Evolutionary conservation across 768 basidiomycete species (phyloP), one percentile per base, ranked within the genome.

Genomic region (Leccinellum rugosiceps): DNA sequence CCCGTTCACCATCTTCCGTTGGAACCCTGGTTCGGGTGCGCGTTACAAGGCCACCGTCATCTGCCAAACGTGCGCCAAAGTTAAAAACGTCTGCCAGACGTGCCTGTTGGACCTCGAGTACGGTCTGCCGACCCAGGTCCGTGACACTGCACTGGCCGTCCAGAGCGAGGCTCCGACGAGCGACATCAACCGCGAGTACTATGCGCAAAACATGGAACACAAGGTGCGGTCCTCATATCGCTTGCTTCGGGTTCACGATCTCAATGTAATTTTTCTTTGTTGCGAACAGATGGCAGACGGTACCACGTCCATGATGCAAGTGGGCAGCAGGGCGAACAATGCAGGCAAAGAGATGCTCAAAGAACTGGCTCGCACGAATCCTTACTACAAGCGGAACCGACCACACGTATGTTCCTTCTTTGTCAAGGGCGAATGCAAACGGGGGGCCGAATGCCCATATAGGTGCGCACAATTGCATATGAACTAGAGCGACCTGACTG

Each of bases 261-360:
- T 52, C 44, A 56, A 23, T 54, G 52, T 30, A 50, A 4, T 30
- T 28, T 45, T 23, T 19, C 4, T 25, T 25, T 25, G 19, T 2
- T 41, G 49, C 30, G 66, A 19, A 25, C 59, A 93, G 89, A 80
- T 94, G 68, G 83, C 83, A 17, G 88, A 72, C 7, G 88, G 19
- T 77, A 85, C 67, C 3, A 85, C 85, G 65, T 86, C 88, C 19
- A 78, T 83, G 35, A 71, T 88, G 55, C 83, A 81, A 61, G 46
- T 72, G 11, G 76, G 80, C 52, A 78, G 86, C 32, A 79, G 83
- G 23, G 80, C 91, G 8, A 81, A 80, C 25, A 84, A 88, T 21
- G 92, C 91, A 4, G 94, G 93, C 25, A 94, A 95, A 72, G 97
- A 99, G 67, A 95, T 98, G 92, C 76, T 99, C 54, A 98, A 98